Base-by-base conservation (phyloP, 2,329 filamentous ascomycete genomes). In the Annulohypoxylon truncatum region DNA sequence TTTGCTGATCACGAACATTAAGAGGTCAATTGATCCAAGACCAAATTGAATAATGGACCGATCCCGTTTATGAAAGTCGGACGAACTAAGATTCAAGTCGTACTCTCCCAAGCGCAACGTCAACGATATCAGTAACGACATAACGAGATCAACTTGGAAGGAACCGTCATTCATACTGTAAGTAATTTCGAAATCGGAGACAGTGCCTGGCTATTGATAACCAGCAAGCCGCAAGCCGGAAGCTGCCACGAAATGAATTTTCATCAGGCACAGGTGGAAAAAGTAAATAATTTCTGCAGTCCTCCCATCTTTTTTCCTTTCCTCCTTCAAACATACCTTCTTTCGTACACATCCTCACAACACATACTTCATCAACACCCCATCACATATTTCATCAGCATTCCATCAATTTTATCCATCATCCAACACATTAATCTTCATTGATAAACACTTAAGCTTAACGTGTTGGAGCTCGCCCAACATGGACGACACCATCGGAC, bases 371-470 rank as follows among this genome's bases (percentile, higher is more conserved):
- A 47, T 38, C 18, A 46, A 24, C 28, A 26, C 15, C 9, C 15
- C 9, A 26, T 26, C 22, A 22, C 28, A 28, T 31, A 40, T n/a
- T 40, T 38, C 33, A 47, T 38, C 18, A 46, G 18, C 28, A 26
- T 15, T 13, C 15, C 9, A 26, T 26, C 22, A 22, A 44, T 44
- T 18, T 42, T 1, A 42, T 53, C 20, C 9, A 53, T 29, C 10
- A 29, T 44, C 12, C 51, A 29, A 20, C 40, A 31, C 18, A 12
- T 47, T 56, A 46, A 46, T 40, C 53, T 46, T 35, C 28, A 56
- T 35, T 35, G 28, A 56, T 44, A 35, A 42, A 46, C 13, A 24
- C 8, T 18, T 18, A 56, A 24, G 13, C 18, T 47, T 33, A 18
- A 8, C 24, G 35, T 31, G 24, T 24, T 44, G 13, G 9, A 31